Evolutionary conservation across 106 monocot species (phyloP).

Genomic region (Platanthera zijinensis): DNA sequence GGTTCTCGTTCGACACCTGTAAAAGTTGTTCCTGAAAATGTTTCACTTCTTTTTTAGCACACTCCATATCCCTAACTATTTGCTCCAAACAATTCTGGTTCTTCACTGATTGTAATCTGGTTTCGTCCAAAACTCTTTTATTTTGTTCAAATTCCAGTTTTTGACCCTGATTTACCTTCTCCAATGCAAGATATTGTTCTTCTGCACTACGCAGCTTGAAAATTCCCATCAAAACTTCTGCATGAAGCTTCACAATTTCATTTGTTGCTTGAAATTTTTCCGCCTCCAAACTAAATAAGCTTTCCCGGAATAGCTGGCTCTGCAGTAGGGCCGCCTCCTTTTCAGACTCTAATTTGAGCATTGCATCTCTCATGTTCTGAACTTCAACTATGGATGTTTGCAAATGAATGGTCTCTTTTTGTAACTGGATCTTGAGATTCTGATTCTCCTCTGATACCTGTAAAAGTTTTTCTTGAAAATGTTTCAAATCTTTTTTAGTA

Average conservation of each 20-base stretch:
- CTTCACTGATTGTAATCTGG: neutral
- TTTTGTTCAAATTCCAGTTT: neutral
- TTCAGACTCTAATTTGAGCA: slow-evolving; percentile 14
- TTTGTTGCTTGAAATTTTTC: slow-evolving; percentile 22
- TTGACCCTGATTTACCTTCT: neutral
- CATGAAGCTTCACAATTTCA: slow-evolving; percentile 21
- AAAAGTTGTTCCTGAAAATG: slow-evolving; percentile 4
- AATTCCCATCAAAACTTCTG: slow-evolving; percentile 4
- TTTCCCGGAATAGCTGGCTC: slow-evolving; percentile 20
- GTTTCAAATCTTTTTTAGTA: neutral
- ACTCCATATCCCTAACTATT: neutral
- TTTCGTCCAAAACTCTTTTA: neutral
- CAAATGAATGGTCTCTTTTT: slow-evolving; percentile 20
- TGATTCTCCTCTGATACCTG: slow-evolving; percentile 28
- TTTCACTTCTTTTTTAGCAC: slow-evolving; percentile 1
- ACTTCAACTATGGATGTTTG: slow-evolving; percentile 22
- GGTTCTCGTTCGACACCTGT: slow-evolving; percentile 23
- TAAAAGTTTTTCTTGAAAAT: slow-evolving; percentile 3
- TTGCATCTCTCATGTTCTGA: slow-evolving; percentile 29
- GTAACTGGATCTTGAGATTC: slow-evolving; percentile 17
- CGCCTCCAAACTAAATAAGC: slow-evolving; percentile 31
- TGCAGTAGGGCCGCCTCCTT: slow-evolving; percentile 38
- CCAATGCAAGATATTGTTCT: slow-evolving; percentile 3
- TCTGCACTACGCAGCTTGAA: neutral
- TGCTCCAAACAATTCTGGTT: slow-evolving; percentile 3